Evolutionary conservation across 441 rosid species (phyloP).

Genomic region (Breynia disticha): DNA sequence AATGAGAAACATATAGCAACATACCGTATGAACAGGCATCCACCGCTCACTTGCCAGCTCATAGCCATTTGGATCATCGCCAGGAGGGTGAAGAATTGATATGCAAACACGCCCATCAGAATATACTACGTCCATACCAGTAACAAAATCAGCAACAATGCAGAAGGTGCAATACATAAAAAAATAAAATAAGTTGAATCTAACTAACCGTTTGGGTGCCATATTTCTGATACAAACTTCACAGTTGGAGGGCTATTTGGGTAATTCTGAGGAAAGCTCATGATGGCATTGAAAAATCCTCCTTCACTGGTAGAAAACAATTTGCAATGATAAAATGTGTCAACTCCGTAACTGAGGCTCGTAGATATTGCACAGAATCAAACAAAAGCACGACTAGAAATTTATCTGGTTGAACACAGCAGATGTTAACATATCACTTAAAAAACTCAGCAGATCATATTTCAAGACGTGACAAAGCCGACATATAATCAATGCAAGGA

Average conservation of each 20-base stretch:
- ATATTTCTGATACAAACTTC: conserved; percentile 74
- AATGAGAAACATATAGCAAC: conserved; percentile 9
- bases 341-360: neutral
- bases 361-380: neutral
- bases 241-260: conserved; percentile 85
- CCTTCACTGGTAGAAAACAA: conserved; percentile 59
- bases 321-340: neutral
- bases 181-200: neutral
- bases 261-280: conserved; percentile 75
- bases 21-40: conserved; percentile 86
- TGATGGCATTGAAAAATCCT: conserved; percentile 84
- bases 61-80: conserved; percentile 91
- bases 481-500: too few relatives aligned
- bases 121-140: conserved; percentile 38
- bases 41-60: conserved; percentile 92
- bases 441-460: too few relatives aligned
- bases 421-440: too few relatives aligned
- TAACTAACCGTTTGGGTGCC: conserved; percentile 92
- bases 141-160: conserved; percentile 2
- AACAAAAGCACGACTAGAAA: neutral
- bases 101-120: conserved; percentile 86
- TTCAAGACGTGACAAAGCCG: too few relatives aligned
- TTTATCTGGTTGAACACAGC: too few relatives aligned
- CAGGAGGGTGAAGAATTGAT: conserved; percentile 95
- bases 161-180: neutral